phyloP scores from a whole-genome alignment of 2,329 filamentous ascomycete genomes.

The Mariannaea sp. region DNA sequence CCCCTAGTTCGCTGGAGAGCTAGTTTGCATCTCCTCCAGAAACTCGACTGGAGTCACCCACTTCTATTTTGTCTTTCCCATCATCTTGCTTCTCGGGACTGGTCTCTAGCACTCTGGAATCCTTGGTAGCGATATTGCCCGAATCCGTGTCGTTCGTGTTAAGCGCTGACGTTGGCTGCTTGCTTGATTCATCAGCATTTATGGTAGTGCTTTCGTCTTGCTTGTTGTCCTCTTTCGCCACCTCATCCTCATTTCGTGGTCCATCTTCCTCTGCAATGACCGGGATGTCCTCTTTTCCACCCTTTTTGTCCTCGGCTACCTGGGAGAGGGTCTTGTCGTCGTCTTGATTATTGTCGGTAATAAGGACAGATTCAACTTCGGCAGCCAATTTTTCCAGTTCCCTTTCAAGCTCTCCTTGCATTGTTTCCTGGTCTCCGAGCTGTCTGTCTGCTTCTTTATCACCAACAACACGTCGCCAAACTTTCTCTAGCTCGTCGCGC shows the following conservation, averaged over 20 bases:
- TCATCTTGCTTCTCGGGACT: not conserved
- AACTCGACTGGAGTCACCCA: conserved; percentile 15
- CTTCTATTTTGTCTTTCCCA: conserved; percentile 3
- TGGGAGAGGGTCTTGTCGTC: conserved; percentile 10
- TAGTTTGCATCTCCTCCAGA: not conserved
- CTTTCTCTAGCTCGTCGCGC: conserved; percentile 76
- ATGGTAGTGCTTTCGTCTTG: not conserved
- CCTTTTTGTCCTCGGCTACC: not conserved
- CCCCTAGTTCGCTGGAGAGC: no score
- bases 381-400: conserved; percentile 50
- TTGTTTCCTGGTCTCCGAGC: conserved; percentile 40
- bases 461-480: conserved; percentile 74
- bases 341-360: conserved; percentile 34
- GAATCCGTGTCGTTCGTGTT: not conserved
- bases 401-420: conserved; percentile 50
- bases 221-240: not conserved
- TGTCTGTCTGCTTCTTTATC: conserved; percentile 60
- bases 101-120: not conserved
- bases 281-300: not conserved
- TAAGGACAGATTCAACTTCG: conserved; percentile 43
- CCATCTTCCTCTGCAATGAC: not conserved
- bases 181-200: conserved; percentile 8
- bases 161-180: not conserved
- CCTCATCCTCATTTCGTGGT: not conserved
- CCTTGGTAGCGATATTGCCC: not conserved